These are phyloP conservation scores for Cryptosporidium meleagridis DNA, from an alignment of 169 alveolate species.

Conservation along the genomic window DNA sequence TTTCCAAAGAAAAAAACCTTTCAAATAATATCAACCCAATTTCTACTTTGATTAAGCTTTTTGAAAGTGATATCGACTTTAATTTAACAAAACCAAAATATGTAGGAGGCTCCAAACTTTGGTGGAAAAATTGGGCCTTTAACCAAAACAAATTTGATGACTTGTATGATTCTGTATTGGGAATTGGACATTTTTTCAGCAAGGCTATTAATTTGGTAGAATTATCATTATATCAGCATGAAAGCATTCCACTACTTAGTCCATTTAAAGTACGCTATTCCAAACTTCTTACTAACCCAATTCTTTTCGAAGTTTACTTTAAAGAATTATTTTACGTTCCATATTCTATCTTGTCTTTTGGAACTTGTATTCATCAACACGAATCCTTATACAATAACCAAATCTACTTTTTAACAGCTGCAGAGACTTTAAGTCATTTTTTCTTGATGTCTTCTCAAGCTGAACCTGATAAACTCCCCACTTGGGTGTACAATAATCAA, in stretches of 20 bases:
- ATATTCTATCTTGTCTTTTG: conserved; percentile 18
- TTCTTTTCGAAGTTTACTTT: conserved; percentile 11
- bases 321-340: conserved; percentile 40
- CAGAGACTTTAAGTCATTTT: conserved; percentile 10
- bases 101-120: conserved; percentile 14
- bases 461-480: background rate
- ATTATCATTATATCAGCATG: background rate
- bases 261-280: background rate
- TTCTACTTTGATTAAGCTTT: background rate
- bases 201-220: background rate
- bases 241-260: background rate
- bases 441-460: conserved; percentile 2
- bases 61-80: background rate
- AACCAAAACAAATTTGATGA: conserved; percentile 33
- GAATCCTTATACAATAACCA: background rate
- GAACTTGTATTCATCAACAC: background rate
- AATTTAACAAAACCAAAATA: conserved; percentile 25
- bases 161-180: background rate
- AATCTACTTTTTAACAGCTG: conserved; percentile 20
- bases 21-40: conserved; percentile 2
- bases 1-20: background rate
- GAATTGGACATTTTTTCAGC: background rate
- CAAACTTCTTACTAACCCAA: conserved; percentile 1
- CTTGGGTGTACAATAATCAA: conserved; percentile 14
- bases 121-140: conserved; percentile 46